Evolutionary conservation across 352 stramenopile species (phyloP), one percentile per base, ranked within the genome.

Genomic region (Pythium rishiriense): DNA sequence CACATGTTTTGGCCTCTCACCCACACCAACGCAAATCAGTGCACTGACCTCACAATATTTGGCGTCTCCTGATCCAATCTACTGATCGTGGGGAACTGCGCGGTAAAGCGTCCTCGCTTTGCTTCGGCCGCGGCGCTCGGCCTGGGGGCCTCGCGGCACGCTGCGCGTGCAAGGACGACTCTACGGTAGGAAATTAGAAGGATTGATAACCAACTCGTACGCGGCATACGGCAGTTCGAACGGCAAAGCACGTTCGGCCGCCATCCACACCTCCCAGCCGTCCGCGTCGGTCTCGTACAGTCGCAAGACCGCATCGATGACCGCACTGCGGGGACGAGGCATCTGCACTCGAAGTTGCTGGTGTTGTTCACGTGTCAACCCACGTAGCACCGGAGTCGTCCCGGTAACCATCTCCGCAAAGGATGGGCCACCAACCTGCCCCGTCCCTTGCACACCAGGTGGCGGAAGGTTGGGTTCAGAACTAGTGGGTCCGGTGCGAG

Each of bases 81-180:
- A n/a, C n/a, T n/a, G n/a, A n/a, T n/a, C n/a, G n/a, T n/a, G n/a
- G n/a, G n/a, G n/a, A n/a, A n/a, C n/a, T n/a, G n/a, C n/a, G n/a
- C n/a, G n/a, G n/a, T n/a, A n/a, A 89, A 25, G 69, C 78, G 68
- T 87, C 89, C 37, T 79, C 76, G 63, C 84, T 77, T 24, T 78
- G 58, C 43, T 84, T n/a, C 75, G 10, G 69, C 70, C 43, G 56
- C 63, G 47, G 70, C 21, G 47, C 26, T 70, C 1, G 72, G 78
- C 54, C 85, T 76, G 17, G 79, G 77, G 6, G 73, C 73, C 53
- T 83, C 75, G 42, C 82, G 75, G 77, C 29, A 84, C 75, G 51
- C 76, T 74, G 79, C 82, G 89, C n/a, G 21, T 69, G 69, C 46
- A 91, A 69, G 7, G 79, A 78, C 11, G n/a, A n/a, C n/a, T n/a